phyloP scores from a whole-genome alignment of 768 basidiomycete genomes.

The Phanerochaete carnosa region DNA sequence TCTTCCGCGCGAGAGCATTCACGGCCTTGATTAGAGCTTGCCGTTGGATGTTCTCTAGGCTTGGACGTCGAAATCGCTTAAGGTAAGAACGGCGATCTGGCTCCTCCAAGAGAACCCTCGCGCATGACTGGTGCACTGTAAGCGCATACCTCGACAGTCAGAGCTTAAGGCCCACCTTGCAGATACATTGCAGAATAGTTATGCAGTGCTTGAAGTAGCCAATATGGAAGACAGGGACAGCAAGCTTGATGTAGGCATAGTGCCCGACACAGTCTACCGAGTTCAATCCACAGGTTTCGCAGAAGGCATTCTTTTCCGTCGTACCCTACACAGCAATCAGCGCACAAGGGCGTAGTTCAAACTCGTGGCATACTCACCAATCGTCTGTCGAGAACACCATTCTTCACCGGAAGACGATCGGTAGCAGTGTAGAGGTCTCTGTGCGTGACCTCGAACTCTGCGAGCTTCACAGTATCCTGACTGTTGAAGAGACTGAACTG shows the following conservation, averaged over 20 bases:
- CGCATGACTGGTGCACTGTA: conserved; percentile 64
- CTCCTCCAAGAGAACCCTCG: conserved; percentile 86
- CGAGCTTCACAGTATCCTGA: conserved; percentile 92
- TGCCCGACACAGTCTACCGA: conserved; percentile 97
- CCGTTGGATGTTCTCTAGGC: conserved; percentile 90
- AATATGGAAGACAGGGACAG: conserved; percentile 96
- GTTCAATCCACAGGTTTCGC: conserved; percentile 91
- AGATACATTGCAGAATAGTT: conserved; percentile 89
- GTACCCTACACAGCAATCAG: conserved; percentile 62
- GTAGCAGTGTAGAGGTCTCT: conserved; percentile 85
- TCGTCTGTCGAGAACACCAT: conserved; percentile 91
- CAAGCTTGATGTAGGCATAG: conserved; percentile 97
- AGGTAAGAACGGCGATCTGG: conserved; percentile 81
- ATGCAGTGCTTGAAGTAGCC: conserved; percentile 98
- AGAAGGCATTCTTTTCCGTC: conserved; percentile 87
- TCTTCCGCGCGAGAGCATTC: conserved; percentile 83
- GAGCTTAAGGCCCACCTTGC: conserved; percentile 63
- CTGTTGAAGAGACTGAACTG: conserved; percentile 94
- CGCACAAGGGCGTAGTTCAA: not conserved
- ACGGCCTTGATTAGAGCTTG: conserved; percentile 81
- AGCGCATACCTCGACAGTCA: not conserved
- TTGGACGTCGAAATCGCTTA: conserved; percentile 85
- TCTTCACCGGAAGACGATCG: conserved; percentile 80
- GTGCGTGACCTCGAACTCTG: conserved; percentile 95
- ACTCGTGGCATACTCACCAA: conserved; percentile 45